Percentiles rank a stretch among this genome's conserved stretches.
These are phyloP conservation scores for Saccharomycopsis capsularis DNA, from an alignment of 805 yeast genomes.

Conservation along the genomic window DNA sequence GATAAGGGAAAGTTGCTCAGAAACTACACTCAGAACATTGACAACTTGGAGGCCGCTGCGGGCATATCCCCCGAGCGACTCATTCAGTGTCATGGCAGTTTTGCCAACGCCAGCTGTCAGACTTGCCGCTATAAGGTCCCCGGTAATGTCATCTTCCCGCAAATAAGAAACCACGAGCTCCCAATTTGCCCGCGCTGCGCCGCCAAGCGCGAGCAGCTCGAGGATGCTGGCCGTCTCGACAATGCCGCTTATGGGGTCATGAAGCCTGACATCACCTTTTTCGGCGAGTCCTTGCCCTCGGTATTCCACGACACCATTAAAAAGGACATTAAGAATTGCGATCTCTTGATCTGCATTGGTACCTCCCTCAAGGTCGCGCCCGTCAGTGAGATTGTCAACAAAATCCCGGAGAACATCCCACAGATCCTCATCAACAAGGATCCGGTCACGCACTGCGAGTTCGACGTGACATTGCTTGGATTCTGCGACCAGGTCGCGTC, in stretches of 20 bases:
- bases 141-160: conserved; percentile 58
- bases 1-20: conserved; percentile 72
- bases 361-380: conserved; percentile 91
- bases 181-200: conserved; percentile 70
- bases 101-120: conserved; percentile 79
- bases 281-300: conserved; percentile 77
- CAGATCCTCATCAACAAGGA: conserved; percentile 76
- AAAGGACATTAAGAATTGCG: conserved; percentile 62
- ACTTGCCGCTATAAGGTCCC: conserved; percentile 62
- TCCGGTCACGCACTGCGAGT: conserved; percentile 66
- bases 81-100: conserved; percentile 90
- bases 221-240: conserved; percentile 25
- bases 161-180: conserved; percentile 50
- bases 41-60: conserved; percentile 75
- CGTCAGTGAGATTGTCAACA: conserved; percentile 78
- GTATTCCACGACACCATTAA: conserved; percentile 53
- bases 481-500: conserved; percentile 78
- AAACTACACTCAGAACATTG: conserved; percentile 88
- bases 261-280: conserved; percentile 90
- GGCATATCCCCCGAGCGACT: conserved; percentile 61
- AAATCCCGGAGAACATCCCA: conserved; percentile 66
- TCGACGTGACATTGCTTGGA: conserved; percentile 73
- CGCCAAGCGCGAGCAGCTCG: conserved; percentile 34
- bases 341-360: conserved; percentile 76
- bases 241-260: conserved; percentile 59